Evolutionary conservation across 441 rosid species (phyloP).

Genomic region (Arabidopsis lyrata): DNA sequence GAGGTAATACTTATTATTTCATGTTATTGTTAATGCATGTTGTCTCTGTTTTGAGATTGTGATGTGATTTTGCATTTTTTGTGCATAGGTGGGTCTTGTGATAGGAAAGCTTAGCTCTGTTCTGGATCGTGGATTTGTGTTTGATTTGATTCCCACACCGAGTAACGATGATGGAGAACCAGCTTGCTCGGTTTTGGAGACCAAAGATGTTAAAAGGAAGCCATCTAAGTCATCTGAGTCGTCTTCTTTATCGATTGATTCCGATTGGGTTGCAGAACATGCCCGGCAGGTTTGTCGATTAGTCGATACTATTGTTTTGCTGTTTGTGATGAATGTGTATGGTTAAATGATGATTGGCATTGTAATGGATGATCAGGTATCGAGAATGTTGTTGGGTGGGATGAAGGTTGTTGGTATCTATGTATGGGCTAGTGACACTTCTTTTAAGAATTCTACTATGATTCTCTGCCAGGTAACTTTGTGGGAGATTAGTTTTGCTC

Average conservation of each 20-base stretch:
- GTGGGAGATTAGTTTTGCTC: background rate
- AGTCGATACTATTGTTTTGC: background rate
- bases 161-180: conserved; percentile 75
- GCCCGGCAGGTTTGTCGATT: conserved; percentile 69
- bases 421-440: conserved; percentile 80
- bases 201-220: conserved; percentile 63
- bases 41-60: background rate
- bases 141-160: conserved; percentile 88
- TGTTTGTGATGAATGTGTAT: conserved; percentile 2
- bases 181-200: conserved; percentile 65
- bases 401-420: conserved; percentile 83
- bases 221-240: conserved; percentile 64
- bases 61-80: conserved; percentile 20
- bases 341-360: conserved; percentile 14
- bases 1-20: conserved; percentile 48
- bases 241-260: conserved; percentile 63
- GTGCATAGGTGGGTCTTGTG: conserved; percentile 78
- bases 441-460: conserved; percentile 81
- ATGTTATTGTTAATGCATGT: background rate
- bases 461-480: conserved; percentile 69
- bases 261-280: conserved; percentile 91
- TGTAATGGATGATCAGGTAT: conserved; percentile 55
- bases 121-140: conserved; percentile 83
- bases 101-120: conserved; percentile 84
- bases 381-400: conserved; percentile 92